Conservation (phyloP, 768 basidiomycete genomes). For the Phylloporus sp. region DNA sequence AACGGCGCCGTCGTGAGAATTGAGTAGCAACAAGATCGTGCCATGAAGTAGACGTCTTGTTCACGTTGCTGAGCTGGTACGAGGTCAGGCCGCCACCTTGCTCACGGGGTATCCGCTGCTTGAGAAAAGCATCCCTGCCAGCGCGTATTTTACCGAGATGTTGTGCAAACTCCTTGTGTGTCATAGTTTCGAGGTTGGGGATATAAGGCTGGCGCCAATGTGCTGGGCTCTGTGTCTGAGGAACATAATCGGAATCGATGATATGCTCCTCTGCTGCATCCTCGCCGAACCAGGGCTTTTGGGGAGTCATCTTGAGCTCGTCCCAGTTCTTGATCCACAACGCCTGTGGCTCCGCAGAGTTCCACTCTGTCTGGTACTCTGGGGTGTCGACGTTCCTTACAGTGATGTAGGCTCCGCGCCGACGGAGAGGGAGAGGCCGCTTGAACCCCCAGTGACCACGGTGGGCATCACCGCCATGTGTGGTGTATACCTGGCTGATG, state of each 20-base stretch:
- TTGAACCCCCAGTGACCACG: slow-evolving; percentile 87
- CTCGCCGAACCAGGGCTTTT: slow-evolving; percentile 10
- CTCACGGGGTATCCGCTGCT: slow-evolving; percentile 20
- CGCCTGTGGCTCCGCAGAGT: slow-evolving; percentile 60
- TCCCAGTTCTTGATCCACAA: slow-evolving; percentile 64
- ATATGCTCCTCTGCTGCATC: slow-evolving; percentile 19
- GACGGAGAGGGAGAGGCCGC: slow-evolving; percentile 68
- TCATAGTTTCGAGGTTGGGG: slow-evolving; percentile 61
- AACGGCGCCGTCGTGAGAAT: slow-evolving; percentile 22
- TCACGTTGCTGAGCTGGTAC: slow-evolving; percentile 26
- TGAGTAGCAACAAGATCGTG: slow-evolving; percentile 21
- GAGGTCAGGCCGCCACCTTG: slow-evolving; percentile 18
- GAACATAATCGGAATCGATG: slow-evolving; percentile 25
- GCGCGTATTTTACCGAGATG: slow-evolving; percentile 59
- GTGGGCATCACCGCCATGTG: slow-evolving; percentile 63
- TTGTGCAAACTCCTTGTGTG: slow-evolving; percentile 48
- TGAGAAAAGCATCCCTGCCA: slow-evolving; percentile 57
- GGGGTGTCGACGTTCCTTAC: slow-evolving; percentile 66
- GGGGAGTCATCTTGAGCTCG: slow-evolving; percentile 41
- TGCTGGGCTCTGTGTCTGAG: slow-evolving; percentile 13
- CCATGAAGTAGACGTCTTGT: slow-evolving; percentile 20
- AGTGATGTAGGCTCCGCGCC: slow-evolving; percentile 60
- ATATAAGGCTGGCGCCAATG: slow-evolving; percentile 30
- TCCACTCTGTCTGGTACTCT: slow-evolving; percentile 78
- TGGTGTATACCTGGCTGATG: slow-evolving; percentile 75